These are phyloP conservation scores for Ophiostoma tasmaniense DNA, from an alignment of 2,329 filamentous ascomycete genomes.

Conservation along the genomic window DNA sequence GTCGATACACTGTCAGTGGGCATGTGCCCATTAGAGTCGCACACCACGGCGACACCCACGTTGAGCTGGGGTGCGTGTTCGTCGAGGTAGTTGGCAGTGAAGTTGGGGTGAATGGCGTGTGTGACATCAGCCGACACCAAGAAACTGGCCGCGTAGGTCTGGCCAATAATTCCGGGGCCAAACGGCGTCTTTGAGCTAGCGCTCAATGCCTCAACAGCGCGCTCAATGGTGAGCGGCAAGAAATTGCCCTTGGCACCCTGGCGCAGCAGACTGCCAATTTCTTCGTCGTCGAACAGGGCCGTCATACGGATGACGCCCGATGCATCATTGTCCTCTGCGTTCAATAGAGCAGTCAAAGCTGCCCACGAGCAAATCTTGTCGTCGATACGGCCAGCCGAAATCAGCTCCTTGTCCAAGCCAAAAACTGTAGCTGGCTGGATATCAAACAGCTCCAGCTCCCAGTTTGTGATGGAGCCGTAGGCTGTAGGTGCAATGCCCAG, in stretches of 20 bases:
- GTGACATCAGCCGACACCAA: constrained; percentile 87
- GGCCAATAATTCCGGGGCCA: constrained; percentile 59
- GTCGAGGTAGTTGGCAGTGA: constrained; percentile 71
- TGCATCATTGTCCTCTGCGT: constrained; percentile 44
- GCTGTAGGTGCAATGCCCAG: constrained; percentile 59
- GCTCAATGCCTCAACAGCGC: constrained; percentile 63
- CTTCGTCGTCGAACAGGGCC: constrained; percentile 94
- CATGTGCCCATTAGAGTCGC: constrained; percentile 90
- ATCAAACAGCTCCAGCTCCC: constrained; percentile 95
- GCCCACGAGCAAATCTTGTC: constrained; percentile 97
- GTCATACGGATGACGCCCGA: constrained; percentile 77
- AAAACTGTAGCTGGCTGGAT: constrained; percentile 74
- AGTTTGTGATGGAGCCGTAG: constrained; percentile 73
- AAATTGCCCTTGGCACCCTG: constrained; percentile 90
- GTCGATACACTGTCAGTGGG: constrained; percentile 85
- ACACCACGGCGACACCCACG: constrained; percentile 69
- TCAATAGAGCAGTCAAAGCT: constrained; percentile 71
- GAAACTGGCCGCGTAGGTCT: constrained; percentile 87
- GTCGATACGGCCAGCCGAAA: constrained; percentile 90
- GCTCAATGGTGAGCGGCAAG: constrained; percentile 70
- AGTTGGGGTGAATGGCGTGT: constrained; percentile 93
- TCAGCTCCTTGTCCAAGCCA: constrained; percentile 84
- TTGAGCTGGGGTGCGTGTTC: constrained; percentile 85
- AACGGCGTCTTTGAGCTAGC: constrained; percentile 30
- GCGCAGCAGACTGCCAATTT: constrained; percentile 83